A percentile compares a stretch with the other conserved stretches of the same genome.
Conservation (phyloP, 371 early-diverging fungal genomes). For the Fennellomyces sp. region DNA sequence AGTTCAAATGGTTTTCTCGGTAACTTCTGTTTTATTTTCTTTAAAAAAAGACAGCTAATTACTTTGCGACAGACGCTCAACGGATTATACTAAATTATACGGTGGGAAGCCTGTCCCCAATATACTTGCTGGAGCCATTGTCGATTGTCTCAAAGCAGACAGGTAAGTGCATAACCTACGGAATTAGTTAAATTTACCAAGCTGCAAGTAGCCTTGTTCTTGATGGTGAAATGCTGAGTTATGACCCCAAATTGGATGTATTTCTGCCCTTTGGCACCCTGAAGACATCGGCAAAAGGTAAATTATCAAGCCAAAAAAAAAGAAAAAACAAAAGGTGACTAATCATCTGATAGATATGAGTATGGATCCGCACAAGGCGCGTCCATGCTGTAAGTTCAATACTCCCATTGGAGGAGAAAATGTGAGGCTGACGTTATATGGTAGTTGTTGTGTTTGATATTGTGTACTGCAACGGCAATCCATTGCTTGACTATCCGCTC, state of each 20-base stretch:
- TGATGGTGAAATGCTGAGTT: slow-evolving; percentile 79
- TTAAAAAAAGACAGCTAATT: too few relatives aligned
- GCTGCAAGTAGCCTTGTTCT: slow-evolving; percentile 27
- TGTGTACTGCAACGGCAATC: slow-evolving; percentile 62
- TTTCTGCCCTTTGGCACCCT: slow-evolving; percentile 74
- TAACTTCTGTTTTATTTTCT: slow-evolving; percentile 11
- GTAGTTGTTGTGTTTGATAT: slow-evolving; percentile 75
- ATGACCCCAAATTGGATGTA: slow-evolving; percentile 55
- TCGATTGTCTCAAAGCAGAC: slow-evolving; percentile 18
- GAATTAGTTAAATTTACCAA: background rate
- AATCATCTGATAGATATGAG: slow-evolving; percentile 34
- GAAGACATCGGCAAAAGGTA: slow-evolving; percentile 64
- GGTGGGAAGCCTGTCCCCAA: slow-evolving; percentile 40
- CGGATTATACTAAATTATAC: slow-evolving; percentile 69
- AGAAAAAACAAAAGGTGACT: too few relatives aligned
- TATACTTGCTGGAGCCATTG: slow-evolving; percentile 24
- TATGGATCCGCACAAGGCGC: slow-evolving; percentile 35
- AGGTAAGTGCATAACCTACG: slow-evolving; percentile 14
- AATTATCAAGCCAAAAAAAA: background rate
- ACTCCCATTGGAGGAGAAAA: background rate
- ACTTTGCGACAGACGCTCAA: slow-evolving; percentile 33
- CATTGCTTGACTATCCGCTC: slow-evolving; percentile 58
- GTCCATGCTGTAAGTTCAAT: slow-evolving; percentile 55
- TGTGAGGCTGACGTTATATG: background rate
- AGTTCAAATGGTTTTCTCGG: slow-evolving; percentile 64